Base-by-base conservation (phyloP, 176 grass and related monocot genomes). In the Aegilops umbellulata region DNA sequence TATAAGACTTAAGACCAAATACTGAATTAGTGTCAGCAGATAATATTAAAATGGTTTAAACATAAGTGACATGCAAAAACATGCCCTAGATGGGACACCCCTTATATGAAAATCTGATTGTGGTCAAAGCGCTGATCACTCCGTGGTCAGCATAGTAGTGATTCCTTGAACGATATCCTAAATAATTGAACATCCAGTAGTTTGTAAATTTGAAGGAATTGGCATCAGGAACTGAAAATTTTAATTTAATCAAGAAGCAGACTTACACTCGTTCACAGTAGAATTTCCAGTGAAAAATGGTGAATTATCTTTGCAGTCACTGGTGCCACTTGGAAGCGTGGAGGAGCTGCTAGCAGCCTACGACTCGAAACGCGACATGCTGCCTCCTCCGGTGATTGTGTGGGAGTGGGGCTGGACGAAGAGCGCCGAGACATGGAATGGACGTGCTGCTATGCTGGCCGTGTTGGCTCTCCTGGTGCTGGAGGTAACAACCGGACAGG, bases 391-490 rank as follows among this genome's bases (percentile, higher is more conserved):
- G 3, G 90, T 99, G 57, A 91, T 82, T 3, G 97, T 99, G 36
- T 99, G 97, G 97, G 80, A 99, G 79, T 99, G 97, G 97, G 97
- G 97, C 61, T 99, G 97, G 97, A 99, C 97, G 6, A 94, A 92
- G 86, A 94, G 94, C 6, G 97, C 97, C 1, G 97, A 96, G 87
- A 99, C 97, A 44, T 99, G 97, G 97, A 99, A 99, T 24, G 97
- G 97, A 19, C 86, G 97, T 1, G 97, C 94, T 76, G 97, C 97
- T 22, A 99, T 99, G 97, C 53, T 99, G 66, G 97, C 97, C 2
- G 97, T 99, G 42, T 85, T 99, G 22, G 88, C 82, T 25, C 80
- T 99, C 22, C 82, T 99, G 22, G 82, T 99, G 29, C 27, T 99
- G 75, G 97, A 99, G 92, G 92, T 96, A 67, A 99, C 94, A 19